Evolutionary conservation across 2,329 filamentous ascomycete species (phyloP), one percentile per base, ranked within the genome.

Genomic region (Penicillium griseofulvum): DNA sequence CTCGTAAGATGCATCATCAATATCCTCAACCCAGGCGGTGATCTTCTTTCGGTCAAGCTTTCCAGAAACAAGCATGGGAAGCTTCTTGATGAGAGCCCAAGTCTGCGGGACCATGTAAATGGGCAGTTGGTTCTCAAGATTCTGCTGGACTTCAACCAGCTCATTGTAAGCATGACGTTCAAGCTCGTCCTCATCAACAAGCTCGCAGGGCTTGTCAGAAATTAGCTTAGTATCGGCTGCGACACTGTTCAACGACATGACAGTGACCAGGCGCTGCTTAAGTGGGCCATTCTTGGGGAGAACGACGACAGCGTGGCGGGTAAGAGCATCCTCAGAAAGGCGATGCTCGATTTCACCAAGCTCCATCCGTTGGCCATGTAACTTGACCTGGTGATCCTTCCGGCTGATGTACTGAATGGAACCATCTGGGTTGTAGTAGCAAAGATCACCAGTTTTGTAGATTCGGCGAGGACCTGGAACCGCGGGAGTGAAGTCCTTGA

Each of bases 331-430:
- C n/a, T 67, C 67, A 31, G 65, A 59, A 10, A 75, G 60, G n/a
- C 72, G 69, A 56, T 70, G 68, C 43, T 75, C 71, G 22, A 79
- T 80, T 63, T 79, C 80, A 43, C 74, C 78, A 43, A 85, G 78
- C 71, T 86, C 88, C 60, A 87, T 83, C 46, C 86, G 77, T 62
- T 83, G 86, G 14, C 88, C 88, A 9, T 80, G 76, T 12, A 89
- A 70, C 67, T 90, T 89, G 56, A 87, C 82, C 66, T 86, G 86
- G 41, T 81, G 80, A 59, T 89, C 86, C 62, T 85, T 86, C 41
- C 87, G 80, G 6, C 85, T 84, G 24, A 86, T 62, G 50, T 69
- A 70, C 36, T 68, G 61, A 7, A 72, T 52, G 4, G 68, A 70
- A 0, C 73, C 73, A 56, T 75, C 66, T 1, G 66, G 48, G 42